These are phyloP conservation scores for Amanita jacksonii DNA, from an alignment of 768 basidiomycete genomes.

Conservation along the genomic window DNA sequence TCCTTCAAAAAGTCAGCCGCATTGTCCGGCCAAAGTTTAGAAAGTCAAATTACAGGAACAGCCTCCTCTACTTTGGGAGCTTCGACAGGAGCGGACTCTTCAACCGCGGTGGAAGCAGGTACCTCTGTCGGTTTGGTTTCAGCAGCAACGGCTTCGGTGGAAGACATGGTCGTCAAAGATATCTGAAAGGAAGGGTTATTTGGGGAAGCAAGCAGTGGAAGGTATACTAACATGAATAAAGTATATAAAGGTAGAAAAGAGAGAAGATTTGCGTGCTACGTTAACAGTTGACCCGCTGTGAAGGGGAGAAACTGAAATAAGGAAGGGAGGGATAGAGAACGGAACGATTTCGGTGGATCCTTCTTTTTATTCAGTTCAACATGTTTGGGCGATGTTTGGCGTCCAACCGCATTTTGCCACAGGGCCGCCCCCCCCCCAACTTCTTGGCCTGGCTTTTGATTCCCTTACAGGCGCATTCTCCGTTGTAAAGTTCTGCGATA, in stretches of 20 bases:
- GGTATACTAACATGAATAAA: conserved; percentile 35
- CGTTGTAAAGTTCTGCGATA: not conserved
- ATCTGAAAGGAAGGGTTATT: conserved; percentile 27
- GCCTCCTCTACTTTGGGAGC: conserved; percentile 30
- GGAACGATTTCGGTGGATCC: conserved; percentile 25
- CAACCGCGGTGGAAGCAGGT: conserved; percentile 26
- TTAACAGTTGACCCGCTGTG: conserved; percentile 39
- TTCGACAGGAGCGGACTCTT: conserved; percentile 50
- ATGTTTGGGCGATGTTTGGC: conserved; percentile 37
- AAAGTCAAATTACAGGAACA: conserved; percentile 15
- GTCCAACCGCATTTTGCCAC: conserved; percentile 24
- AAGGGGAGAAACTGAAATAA: conserved; percentile 37
- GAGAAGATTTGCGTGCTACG: conserved; percentile 49
- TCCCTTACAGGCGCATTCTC: not conserved
- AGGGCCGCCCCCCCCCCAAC: conserved; percentile 19
- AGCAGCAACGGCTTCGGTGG: conserved; percentile 45
- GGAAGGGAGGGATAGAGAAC: conserved; percentile 46
- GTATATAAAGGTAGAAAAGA: conserved; percentile 49
- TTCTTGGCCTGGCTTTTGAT: conserved; percentile 1
- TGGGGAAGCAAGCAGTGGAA: conserved; percentile 10
- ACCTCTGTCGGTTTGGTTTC: conserved; percentile 24
- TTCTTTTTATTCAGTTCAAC: conserved; percentile 37
- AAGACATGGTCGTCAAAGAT: conserved; percentile 67
- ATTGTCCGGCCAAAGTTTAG: not conserved
- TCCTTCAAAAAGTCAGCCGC: conserved; percentile 8